phyloP scores from a whole-genome alignment of 73 alveolate species.

The Urostyla sp. region DNA sequence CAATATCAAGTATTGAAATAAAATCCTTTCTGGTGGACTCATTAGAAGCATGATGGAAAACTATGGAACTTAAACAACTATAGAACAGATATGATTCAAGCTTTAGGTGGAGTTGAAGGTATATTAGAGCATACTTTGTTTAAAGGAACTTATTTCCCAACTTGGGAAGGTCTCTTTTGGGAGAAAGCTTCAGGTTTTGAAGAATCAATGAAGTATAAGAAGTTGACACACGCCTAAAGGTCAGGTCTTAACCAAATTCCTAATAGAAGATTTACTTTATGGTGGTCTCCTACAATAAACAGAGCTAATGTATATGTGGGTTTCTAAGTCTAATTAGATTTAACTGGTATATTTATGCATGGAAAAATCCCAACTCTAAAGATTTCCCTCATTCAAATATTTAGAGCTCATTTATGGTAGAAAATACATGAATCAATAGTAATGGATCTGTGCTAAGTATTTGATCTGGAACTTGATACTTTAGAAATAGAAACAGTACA shows the following conservation, averaged over 20 bases:
- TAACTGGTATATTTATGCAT: slow-evolving; percentile 99
- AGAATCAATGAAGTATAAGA: slow-evolving; percentile 99
- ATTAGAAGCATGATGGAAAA: slow-evolving; percentile 99
- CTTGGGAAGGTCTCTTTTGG: slow-evolving; percentile 99
- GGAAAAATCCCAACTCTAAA: slow-evolving; percentile 99
- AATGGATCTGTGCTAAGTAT: slow-evolving; percentile 99
- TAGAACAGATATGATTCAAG: slow-evolving; percentile 99
- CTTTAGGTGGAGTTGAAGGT: slow-evolving; percentile 99
- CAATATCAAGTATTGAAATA: slow-evolving; percentile 94
- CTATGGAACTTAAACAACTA: slow-evolving; percentile 99
- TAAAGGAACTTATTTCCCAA: slow-evolving; percentile 99
- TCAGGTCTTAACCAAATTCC: slow-evolving; percentile 99
- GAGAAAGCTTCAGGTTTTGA: slow-evolving; percentile 99
- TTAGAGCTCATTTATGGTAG: slow-evolving; percentile 99
- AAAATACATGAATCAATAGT: slow-evolving; percentile 99
- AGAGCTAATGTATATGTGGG: slow-evolving; percentile 99
- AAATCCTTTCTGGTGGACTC: slow-evolving; percentile 99
- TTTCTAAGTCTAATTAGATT: slow-evolving; percentile 99
- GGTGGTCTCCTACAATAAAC: slow-evolving; percentile 99
- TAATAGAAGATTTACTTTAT: slow-evolving; percentile 99
- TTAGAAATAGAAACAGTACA: slow-evolving; percentile 99
- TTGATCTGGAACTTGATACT: slow-evolving; percentile 98
- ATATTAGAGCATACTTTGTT: slow-evolving; percentile 99
- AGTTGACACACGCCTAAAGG: slow-evolving; percentile 99
- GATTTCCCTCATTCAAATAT: slow-evolving; percentile 98